Base-by-base conservation (phyloP, 2,329 filamentous ascomycete genomes). In the Cryphonectria carpinicola region DNA sequence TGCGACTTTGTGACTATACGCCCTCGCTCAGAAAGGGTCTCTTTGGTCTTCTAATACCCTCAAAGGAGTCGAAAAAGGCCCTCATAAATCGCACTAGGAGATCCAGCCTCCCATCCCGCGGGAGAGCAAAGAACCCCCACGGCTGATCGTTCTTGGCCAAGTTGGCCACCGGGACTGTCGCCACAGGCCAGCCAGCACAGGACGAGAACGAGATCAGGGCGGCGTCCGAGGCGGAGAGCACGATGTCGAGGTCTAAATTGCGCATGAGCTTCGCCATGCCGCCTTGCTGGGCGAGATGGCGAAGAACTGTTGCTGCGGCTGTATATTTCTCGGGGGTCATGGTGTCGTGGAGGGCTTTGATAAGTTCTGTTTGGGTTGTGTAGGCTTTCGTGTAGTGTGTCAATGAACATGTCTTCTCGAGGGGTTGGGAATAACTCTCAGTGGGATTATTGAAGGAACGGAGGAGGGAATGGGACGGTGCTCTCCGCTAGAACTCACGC, bases 121-220 rank as follows among this genome's bases (percentile, higher is more conserved):
- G 75, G n/a, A 76, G 49, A 4, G 75, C 70, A 60, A 76, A 77
- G 14, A 79, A 69, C 1, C 76, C 76, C 70, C 75, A 78, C 11
- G 76, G 77, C 58, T 74, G 74, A 19, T 72, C 73, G 61, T 77
- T 78, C 39, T 72, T 74, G 17, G 41, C 66, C 49, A 76, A 49
- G 52, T 74, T 75, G 1, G 74, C 74, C 58, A 76, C 73, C 1
- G 77, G 77, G 0, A 78, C 74, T 5, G 75, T 78, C 19, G 75
- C 77, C 25, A 76, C 72, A 13, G 78, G 76, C 73, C 75, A 77
- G 0, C 76, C 75, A 37, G 78, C 71, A 49, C 70, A 71, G 28
- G 75, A 67, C 60, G 74, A 71, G 46, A 74, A 75, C 5, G 43
- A 67, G 7, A 76, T 66, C 6, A 74, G 66, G 2, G 52, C 60